Conservation (phyloP, 2,329 filamentous ascomycete species). For the Neocatenulostroma microsporum region DNA sequence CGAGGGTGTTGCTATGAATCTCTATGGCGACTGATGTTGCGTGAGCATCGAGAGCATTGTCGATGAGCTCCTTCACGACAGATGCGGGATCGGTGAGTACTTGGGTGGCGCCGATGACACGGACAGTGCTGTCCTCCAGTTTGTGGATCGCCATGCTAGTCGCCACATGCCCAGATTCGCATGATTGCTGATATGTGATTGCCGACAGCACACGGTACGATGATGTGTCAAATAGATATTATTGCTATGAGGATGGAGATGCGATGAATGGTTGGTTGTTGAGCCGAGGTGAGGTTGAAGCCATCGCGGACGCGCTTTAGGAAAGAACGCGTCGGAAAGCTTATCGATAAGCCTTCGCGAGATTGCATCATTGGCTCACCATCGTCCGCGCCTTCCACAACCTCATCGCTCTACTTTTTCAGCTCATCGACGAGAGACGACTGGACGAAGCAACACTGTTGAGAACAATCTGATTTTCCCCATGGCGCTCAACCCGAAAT, state of each 20-base stretch:
- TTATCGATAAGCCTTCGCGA: conserved; percentile 3
- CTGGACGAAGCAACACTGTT: no score
- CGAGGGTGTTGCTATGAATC: conserved; percentile 58
- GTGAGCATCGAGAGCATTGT: conserved; percentile 66
- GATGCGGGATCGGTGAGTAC: conserved; percentile 53
- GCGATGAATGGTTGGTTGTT: no score
- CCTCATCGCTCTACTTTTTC: no score
- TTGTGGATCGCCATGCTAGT: conserved; percentile 37
- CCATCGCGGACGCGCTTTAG: conserved; percentile 3
- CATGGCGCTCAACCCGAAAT: conserved; percentile 73
- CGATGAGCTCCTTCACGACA: conserved; percentile 67
- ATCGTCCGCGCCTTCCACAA: no score
- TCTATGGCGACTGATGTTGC: conserved; percentile 59
- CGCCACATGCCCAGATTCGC: no score
- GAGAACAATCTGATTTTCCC: not conserved
- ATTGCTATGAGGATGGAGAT: no score
- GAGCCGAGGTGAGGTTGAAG: no score
- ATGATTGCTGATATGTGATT: no score
- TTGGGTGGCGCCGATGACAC: conserved; percentile 54
- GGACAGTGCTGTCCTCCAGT: conserved; percentile 38
- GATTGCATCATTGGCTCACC: no score
- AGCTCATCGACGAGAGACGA: no score
- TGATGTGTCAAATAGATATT: no score
- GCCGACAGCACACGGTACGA: no score
- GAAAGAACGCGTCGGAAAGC: not conserved